Base-by-base conservation (phyloP, 169 alveolate genomes). In the Plasmodium knowlesi region DNA sequence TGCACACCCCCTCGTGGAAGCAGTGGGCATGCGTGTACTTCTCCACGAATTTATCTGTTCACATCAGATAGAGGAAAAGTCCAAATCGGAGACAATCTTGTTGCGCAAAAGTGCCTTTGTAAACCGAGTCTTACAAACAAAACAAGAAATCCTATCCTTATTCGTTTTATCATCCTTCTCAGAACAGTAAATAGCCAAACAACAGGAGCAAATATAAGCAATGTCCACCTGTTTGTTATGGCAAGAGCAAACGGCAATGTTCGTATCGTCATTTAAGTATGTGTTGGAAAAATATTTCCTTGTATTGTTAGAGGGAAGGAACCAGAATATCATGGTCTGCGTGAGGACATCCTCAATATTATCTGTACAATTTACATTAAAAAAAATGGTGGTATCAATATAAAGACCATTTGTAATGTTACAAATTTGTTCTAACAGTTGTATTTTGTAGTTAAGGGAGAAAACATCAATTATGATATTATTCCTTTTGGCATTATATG, bases 211-310 rank as follows among this genome's bases (percentile, higher is more conserved):
- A 32, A 97, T 88, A 93, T 93, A 96, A 30, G 98, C 96, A 43
- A 97, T 95, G 25, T 97, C 98, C n/a, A 97, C 96, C 70, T 97
- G 96, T 19, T 94, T 96, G 74, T 97, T 96, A 78, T 97, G 98
- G 86, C 98, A 97, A 84, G 96, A 95, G 88, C 98, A 97, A 2
- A 97, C 98, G 41, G 97, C 98, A 22, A 96, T 93, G 82, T 97
- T 97, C 32, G 96, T 95, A 74, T 96, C 96, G 39, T 96, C 97
- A 86, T 95, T 96, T 82, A 97, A 94, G 71, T 95, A 95, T 32
- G 96, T 95, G 8, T 97, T 96, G 10, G 98, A 96, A 25, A 97
- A 95, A 30, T 94, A 92, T 70, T 96, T 96, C 61, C 97, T 82
- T 8, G 95, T 67, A n/a, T 90, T 92, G 73, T 83, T 93, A 3